phyloP scores from a whole-genome alignment of 306 rosid species.

The Cucurbita maxima region DNA sequence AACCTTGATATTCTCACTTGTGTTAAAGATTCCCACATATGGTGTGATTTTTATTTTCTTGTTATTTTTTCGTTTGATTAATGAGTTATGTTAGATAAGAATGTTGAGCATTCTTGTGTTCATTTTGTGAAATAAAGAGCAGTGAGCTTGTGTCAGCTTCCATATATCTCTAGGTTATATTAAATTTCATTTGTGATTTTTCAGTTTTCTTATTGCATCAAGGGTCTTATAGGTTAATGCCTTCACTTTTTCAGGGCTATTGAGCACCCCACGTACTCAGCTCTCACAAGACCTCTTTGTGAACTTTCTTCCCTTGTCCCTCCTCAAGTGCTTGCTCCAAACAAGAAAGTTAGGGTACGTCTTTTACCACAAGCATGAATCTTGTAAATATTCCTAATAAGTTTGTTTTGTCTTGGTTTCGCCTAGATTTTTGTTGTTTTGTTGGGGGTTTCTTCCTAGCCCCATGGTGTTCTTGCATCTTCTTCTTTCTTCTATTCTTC shows the following conservation, averaged over 20 bases:
- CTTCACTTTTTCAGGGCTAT: conserved; percentile 61
- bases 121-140: not conserved
- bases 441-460: not conserved
- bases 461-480: not conserved
- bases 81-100: not conserved
- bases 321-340: conserved; percentile 74
- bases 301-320: conserved; percentile 91
- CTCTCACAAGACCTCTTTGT: conserved; percentile 93
- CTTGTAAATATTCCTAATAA: not conserved
- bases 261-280: conserved; percentile 95
- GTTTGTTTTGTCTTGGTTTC: not conserved
- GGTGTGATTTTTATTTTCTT: conserved; percentile 26
- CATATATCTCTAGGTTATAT: not conserved
- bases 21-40: conserved; percentile 93
- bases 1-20: conserved; percentile 96
- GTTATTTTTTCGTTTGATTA: not conserved
- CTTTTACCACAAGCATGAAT: not conserved
- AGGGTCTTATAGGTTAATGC: conserved; percentile 7
- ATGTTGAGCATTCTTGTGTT: not conserved
- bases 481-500: not conserved
- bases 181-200: not conserved
- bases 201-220: not conserved
- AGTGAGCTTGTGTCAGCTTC: not conserved
- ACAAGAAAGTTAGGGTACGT: conserved; percentile 90
- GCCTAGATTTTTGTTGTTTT: not conserved